These are phyloP conservation scores for Fomitopsis serialis DNA, from an alignment of 768 basidiomycete genomes.

Conservation along the genomic window DNA sequence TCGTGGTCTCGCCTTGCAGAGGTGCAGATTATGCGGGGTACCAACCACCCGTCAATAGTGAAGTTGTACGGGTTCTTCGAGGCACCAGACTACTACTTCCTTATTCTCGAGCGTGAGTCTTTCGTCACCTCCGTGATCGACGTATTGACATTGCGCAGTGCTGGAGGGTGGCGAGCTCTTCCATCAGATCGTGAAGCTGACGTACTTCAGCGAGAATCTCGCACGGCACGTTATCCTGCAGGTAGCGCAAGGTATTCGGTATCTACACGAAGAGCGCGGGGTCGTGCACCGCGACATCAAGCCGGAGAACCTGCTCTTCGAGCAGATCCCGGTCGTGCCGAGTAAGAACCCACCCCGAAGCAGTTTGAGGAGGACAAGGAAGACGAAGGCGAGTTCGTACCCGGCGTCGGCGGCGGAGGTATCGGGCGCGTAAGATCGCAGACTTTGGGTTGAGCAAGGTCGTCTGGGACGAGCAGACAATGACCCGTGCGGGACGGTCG, in stretches of 20 bases:
- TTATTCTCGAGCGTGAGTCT: constrained; percentile 81
- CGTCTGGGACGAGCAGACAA: constrained; percentile 98
- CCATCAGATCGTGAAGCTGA: constrained; percentile 98
- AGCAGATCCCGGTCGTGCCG: constrained; percentile 86
- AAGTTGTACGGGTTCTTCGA: constrained; percentile 91
- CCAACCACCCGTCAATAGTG: constrained; percentile 87
- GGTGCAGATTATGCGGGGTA: constrained; percentile 98
- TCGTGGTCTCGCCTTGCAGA: constrained; percentile 43
- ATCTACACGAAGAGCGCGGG: constrained; percentile 95
- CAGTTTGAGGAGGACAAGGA: constrained; percentile 98
- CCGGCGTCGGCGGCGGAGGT: constrained; percentile 91
- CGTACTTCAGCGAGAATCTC: constrained; percentile 98
- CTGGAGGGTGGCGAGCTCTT: constrained; percentile 98
- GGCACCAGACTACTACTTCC: constrained; percentile 88
- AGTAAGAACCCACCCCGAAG: constrained; percentile 69
- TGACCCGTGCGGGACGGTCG: constrained; percentile 99
- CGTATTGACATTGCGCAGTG: constrained; percentile 42
- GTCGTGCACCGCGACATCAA: constrained; percentile 99
- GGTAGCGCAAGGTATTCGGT: constrained; percentile 88
- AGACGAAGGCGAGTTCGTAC: constrained; percentile 94
- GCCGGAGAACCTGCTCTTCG: constrained; percentile 94
- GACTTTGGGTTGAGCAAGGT: constrained; percentile 97
- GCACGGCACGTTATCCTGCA: constrained; percentile 96
- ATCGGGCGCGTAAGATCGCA: constrained; percentile 98
- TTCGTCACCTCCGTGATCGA: neutral